Evolutionary conservation across 257 asterid species (phyloP), one percentile per base, ranked within the genome.

Genomic region (Cruciata laevipes): DNA sequence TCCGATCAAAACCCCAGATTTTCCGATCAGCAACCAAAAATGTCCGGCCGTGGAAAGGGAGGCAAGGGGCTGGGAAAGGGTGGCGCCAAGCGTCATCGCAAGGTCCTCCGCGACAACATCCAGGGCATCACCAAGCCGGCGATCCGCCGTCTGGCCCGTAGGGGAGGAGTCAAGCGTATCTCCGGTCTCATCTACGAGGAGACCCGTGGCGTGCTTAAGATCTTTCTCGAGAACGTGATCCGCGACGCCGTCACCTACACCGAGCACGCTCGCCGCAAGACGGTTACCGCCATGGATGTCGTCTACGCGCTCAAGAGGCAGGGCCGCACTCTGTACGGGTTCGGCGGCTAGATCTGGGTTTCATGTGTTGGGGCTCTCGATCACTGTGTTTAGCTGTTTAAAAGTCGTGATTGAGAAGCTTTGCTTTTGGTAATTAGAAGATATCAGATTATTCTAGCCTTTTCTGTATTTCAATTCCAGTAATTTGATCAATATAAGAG

Each of bases 141-240:
- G 0, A 81, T 81, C 20, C 76, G 85, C 0, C 71, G 85, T 24
- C 66, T 81, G 23, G 85, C 83, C 0, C 71, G 85, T 3, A 78
- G 85, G 44, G 83, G 85, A 1, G 85, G 85, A 3, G 85, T 81
- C 44, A 81, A 81, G 85, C 68, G 85, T 11, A 81, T 81, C 17
- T 69, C 77, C 0, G 83, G 85, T 4, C 42, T 81, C 4, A 81
- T 81, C 65, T 81, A 81, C 20, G 85, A 81, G 31, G 85, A 81
- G 60, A 81, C 85, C 6, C 78, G 82, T 5, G 85, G 85, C 0
- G 85, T 81, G 0, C 47, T 81, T 3, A 81, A 78, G 81, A 81
- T 81, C 16, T 81, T 81, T 20, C 24, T 81, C 10, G 85, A 80
- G 56, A 80, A 80, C 31, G 85, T 80, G 16, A 80, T 80, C 3